Evolutionary conservation across 73 alveolate species (phyloP).

Genomic region (Blepharisma stoltei): DNA sequence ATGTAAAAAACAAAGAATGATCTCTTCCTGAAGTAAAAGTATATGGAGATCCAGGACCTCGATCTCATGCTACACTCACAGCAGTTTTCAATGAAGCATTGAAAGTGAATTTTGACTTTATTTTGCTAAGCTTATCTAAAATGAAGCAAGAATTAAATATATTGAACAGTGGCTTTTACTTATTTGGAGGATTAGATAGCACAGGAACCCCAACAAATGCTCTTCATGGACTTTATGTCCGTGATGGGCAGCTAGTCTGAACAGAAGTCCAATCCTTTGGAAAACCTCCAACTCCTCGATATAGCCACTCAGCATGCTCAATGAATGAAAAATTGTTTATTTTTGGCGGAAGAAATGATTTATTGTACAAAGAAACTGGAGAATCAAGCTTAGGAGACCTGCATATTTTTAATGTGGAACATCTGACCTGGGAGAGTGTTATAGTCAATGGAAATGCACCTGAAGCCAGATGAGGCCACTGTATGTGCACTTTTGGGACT

Average conservation of each 20-base stretch:
- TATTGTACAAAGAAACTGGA: not conserved
- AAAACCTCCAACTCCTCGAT: constrained; percentile 58
- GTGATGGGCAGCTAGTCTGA: not conserved
- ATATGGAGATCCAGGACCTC: constrained; percentile 1
- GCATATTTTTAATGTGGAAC: constrained; percentile 16
- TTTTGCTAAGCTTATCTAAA: not conserved
- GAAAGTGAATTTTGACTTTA: not conserved
- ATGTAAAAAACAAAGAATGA: not conserved
- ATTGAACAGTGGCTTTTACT: not conserved
- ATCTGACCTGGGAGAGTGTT: constrained; percentile 7
- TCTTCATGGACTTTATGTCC: not conserved
- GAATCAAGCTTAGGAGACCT: constrained; percentile 26
- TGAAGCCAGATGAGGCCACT: constrained; percentile 32
- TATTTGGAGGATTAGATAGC: constrained; percentile 11
- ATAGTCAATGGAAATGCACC: constrained; percentile 18
- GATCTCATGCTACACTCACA: constrained; percentile 22
- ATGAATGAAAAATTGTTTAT: constrained; percentile 18
- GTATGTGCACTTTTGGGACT: not conserved
- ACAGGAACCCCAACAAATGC: not conserved
- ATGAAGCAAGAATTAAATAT: not conserved
- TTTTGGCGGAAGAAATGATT: constrained; percentile 40
- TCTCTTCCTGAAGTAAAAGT: not conserved
- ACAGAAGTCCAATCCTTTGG: constrained; percentile 32
- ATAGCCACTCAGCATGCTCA: constrained; percentile 47
- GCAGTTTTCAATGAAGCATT: constrained; percentile 7